Base-by-base conservation (phyloP, 75 land plant species). In the Larix kaempferi region DNA sequence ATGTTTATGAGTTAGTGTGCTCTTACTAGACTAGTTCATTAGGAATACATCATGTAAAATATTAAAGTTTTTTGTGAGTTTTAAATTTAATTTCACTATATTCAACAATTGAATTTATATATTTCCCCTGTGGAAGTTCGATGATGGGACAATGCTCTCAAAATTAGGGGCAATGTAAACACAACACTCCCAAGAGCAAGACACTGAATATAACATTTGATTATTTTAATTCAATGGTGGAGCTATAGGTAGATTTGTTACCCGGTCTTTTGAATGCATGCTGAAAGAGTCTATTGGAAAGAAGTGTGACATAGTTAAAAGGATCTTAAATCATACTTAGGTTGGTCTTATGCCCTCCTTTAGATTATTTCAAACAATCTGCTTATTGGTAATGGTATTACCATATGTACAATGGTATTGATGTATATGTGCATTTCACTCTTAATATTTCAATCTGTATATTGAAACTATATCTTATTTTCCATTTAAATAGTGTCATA, bases 181-280 rank as follows among this genome's bases (percentile, higher is more conserved):
- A 8, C 22, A 7, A 67, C 29, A 66, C 71, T 35, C 6, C 41
- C 41, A 39, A 16, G 17, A 35, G 71, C n/a, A 35, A 7, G 8
- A 16, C 1, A 54, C 39, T 54, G 37, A 58, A 74, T 73, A 21
- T 11, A 52, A 52, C 49, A 14, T 57, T 39, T 25, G 0, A 56
- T 14, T 15, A 21, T 13, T 63, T 4, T 52, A 26, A 56, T 78
- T 22, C 82, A 57, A 86, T 89, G 87, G 95, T n/a, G 90, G 87
- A 39, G 95, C 91, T 14, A 93, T 91, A 11, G 96, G 92, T 16
- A 90, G 89, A 29, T 94, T 94, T 80, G 82, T 94, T 8, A 89
- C 83, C 6, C 88, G 98, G 22, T 86, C 95, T n/a, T 94, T 94
- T 67, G 95, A 92, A 89, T 89, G 88, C 49, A 88, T 94, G 95